Percentiles rank a stretch among this genome's conserved stretches.
These are phyloP conservation scores for Penicillium sp. DNA, from an alignment of 2,329 filamentous ascomycete species.

Conservation along the genomic window DNA sequence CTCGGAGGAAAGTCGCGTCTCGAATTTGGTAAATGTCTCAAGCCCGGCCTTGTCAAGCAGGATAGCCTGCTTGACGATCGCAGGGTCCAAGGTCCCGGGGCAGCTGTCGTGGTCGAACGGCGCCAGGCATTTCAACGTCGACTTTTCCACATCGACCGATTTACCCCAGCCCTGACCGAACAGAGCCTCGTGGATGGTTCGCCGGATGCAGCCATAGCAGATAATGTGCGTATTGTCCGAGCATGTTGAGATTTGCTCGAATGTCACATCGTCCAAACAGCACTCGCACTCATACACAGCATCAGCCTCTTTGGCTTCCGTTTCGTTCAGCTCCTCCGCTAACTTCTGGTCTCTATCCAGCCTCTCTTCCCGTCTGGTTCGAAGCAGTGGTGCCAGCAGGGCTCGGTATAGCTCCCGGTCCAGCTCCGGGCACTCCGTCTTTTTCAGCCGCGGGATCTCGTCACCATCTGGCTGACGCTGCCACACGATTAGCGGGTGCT, in stretches of 20 bases:
- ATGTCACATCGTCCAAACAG: conserved; percentile 41
- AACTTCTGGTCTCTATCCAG: conserved; percentile 31
- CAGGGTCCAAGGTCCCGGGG: too few relatives aligned
- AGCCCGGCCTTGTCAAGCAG: conserved; percentile 58
- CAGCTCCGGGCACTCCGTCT: conserved; percentile 38
- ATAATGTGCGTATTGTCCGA: conserved; percentile 39
- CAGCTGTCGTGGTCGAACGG: too few relatives aligned
- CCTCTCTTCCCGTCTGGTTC: conserved; percentile 29
- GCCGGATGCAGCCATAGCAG: conserved; percentile 65
- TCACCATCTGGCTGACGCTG: conserved; percentile 29
- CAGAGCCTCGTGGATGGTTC: conserved; percentile 73
- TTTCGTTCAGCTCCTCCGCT: conserved; percentile 37
- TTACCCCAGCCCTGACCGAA: conserved; percentile 88
- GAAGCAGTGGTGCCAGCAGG: conserved; percentile 33
- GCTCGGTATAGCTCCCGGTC: conserved; percentile 35
- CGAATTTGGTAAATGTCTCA: conserved; percentile 65
- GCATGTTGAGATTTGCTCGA: conserved; percentile 43
- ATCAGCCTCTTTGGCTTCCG: conserved; percentile 35
- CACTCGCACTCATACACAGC: conserved; percentile 44
- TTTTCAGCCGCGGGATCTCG: conserved; percentile 29
- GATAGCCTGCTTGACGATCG: conserved; percentile 65
- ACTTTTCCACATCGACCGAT: conserved; percentile 62
- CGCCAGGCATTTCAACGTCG: conserved; percentile 75
- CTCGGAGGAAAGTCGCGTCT: conserved; percentile 70
- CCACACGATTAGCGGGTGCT: conserved; percentile 36